Conservation (phyloP, 2,329 filamentous ascomycete species). For the Penicillium sp. region DNA sequence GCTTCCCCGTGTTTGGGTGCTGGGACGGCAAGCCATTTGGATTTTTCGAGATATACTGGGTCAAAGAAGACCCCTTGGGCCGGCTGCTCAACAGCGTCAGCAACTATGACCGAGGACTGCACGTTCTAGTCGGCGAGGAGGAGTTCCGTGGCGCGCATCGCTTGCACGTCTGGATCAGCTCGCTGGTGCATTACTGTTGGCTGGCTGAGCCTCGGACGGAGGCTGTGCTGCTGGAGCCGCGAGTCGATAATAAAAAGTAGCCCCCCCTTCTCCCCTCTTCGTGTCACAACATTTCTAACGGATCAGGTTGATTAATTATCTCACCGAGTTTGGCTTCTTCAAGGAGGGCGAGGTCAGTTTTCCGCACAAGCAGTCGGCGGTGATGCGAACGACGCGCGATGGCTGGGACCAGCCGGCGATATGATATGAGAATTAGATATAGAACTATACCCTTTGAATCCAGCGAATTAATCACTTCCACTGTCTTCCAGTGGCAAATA, state of each 20-base stretch:
- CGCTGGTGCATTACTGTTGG: conserved; percentile 82
- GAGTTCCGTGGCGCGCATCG: conserved; percentile 78
- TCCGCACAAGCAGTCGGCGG: conserved; percentile 86
- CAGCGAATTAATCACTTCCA: background rate
- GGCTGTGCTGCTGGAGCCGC: conserved; percentile 79
- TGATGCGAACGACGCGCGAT: conserved; percentile 75
- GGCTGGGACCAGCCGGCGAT: conserved; percentile 69
- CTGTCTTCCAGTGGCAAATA: too few relatives aligned
- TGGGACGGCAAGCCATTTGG: conserved; percentile 96
- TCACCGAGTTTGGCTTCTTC: conserved; percentile 72
- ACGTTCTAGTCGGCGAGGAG: conserved; percentile 86
- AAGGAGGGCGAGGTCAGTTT: conserved; percentile 84
- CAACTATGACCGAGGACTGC: conserved; percentile 84
- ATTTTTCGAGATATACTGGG: conserved; percentile 98
- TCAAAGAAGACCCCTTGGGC: conserved; percentile 82
- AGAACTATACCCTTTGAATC: background rate
- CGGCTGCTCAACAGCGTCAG: conserved; percentile 62
- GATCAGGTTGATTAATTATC: conserved; percentile 63
- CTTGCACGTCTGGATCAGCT: conserved; percentile 76
- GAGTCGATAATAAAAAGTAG: conserved; percentile 86
- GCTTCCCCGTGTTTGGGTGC: conserved; percentile 84
- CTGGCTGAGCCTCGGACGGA: conserved; percentile 75
- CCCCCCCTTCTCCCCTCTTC: conserved; percentile 27
- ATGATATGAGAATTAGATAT: conserved; percentile 28
- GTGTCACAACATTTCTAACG: conserved; percentile 13